Evolutionary conservation across 2,329 filamentous ascomycete genomes (phyloP).

Genomic region (Colletotrichum australisinense): DNA sequence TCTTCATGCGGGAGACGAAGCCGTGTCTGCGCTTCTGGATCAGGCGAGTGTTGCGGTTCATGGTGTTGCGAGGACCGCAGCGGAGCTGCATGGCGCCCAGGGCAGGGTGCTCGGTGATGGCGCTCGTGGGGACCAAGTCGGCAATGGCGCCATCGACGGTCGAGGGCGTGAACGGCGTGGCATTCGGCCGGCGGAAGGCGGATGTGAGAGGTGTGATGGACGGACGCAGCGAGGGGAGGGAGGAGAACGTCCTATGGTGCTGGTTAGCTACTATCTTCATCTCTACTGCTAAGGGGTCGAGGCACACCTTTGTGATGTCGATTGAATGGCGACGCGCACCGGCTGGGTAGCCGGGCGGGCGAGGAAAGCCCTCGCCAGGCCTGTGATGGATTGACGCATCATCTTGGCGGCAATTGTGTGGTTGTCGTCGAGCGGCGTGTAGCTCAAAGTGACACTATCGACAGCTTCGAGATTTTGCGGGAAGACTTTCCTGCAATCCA

Average conservation of each 20-base stretch:
- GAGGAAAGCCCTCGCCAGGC: slow-evolving; percentile 11
- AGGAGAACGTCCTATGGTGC: slow-evolving; percentile 56
- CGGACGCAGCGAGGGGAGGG: slow-evolving; percentile 63
- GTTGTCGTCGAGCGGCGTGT: slow-evolving; percentile 7
- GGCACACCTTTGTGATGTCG: slow-evolving; percentile 17
- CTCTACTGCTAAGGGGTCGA: background rate
- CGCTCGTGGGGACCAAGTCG: slow-evolving; percentile 58
- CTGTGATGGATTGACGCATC: slow-evolving; percentile 34
- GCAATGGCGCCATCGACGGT: slow-evolving; percentile 38
- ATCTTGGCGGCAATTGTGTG: slow-evolving; percentile 20
- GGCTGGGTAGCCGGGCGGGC: slow-evolving; percentile 5
- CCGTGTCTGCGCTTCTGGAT: slow-evolving; percentile 70
- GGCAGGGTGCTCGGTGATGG: slow-evolving; percentile 65
- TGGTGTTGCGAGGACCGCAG: slow-evolving; percentile 69
- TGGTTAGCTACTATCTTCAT: background rate
- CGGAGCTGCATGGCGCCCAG: slow-evolving; percentile 64
- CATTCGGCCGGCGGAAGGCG: slow-evolving; percentile 44
- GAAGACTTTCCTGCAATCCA: slow-evolving; percentile 24
- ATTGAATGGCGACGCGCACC: background rate
- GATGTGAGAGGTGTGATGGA: slow-evolving; percentile 49
- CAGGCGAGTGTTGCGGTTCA: slow-evolving; percentile 65
- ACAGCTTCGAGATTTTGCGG: slow-evolving; percentile 25
- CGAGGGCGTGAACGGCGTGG: slow-evolving; percentile 46
- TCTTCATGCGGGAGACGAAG: slow-evolving; percentile 63
- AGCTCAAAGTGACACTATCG: slow-evolving; percentile 7